These are phyloP conservation scores for Pyracantha coccinea DNA, from an alignment of 331 rosid genomes.

Conservation along the genomic window DNA sequence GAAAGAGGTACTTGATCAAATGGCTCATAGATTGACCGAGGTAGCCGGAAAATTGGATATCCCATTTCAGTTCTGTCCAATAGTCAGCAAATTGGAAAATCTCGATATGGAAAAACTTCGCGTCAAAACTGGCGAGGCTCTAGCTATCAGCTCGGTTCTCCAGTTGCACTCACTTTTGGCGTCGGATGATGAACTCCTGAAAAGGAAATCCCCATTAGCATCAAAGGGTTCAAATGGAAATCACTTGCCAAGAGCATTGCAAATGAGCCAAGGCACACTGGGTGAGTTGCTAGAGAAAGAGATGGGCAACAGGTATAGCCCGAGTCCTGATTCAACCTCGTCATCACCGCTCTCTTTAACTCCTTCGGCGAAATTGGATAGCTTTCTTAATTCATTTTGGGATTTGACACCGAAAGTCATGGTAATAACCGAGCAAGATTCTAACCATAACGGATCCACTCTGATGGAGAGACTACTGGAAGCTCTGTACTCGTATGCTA, in stretches of 20 bases:
- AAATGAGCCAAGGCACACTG: conserved; percentile 38
- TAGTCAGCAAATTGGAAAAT: conserved; percentile 42
- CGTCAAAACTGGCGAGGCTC: conserved; percentile 66
- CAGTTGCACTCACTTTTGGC: conserved; percentile 53
- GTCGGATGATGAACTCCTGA: conserved; percentile 49
- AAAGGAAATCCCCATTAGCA: conserved; percentile 35
- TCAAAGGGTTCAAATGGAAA: conserved; percentile 34
- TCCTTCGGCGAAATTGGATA: conserved; percentile 37
- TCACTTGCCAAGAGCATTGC: conserved; percentile 37
- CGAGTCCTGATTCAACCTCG: conserved; percentile 66
- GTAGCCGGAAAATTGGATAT: conserved; percentile 79
- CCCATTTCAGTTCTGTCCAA: conserved; percentile 69
- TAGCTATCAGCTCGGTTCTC: conserved; percentile 53
- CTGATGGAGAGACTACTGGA: conserved; percentile 82
- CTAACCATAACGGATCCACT: conserved; percentile 69
- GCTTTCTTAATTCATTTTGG: conserved; percentile 71
- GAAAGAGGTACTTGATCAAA: conserved; percentile 62
- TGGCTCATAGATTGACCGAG: conserved; percentile 54
- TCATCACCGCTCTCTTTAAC: conserved; percentile 47
- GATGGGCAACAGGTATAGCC: conserved; percentile 45
- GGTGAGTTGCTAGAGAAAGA: conserved; percentile 71
- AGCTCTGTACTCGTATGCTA: conserved; percentile 76
- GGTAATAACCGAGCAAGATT: conserved; percentile 82
- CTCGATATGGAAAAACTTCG: conserved; percentile 52
- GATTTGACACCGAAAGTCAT: conserved; percentile 72